Percentiles rank a stretch among this genome's conserved stretches.
phyloP scores from a whole-genome alignment of 768 basidiomycete genomes.

The Lactarius quietus region DNA sequence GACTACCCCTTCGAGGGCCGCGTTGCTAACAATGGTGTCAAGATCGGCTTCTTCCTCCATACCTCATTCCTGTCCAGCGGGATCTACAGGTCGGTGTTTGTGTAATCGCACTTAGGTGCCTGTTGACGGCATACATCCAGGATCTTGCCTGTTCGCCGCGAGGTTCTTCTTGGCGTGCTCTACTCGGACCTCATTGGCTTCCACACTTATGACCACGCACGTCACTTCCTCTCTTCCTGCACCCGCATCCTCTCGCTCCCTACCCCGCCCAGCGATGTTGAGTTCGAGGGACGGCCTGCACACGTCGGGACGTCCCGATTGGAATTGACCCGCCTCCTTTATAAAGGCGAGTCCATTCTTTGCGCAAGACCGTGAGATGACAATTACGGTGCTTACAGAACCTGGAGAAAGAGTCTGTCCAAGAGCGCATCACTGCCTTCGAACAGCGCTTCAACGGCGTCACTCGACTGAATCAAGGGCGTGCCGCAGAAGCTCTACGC shows the following conservation, averaged over 20 bases:
- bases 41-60: constrained; percentile 98
- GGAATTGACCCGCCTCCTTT: constrained; percentile 96
- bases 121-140: constrained; percentile 40
- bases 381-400: constrained; percentile 45
- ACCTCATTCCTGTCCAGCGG: constrained; percentile 98
- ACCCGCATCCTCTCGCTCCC: constrained; percentile 92
- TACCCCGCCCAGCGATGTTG: constrained; percentile 97
- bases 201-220: constrained; percentile 99
- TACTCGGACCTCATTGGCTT: constrained; percentile 98
- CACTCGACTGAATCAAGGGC: constrained; percentile 99
- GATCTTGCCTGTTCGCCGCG: constrained; percentile 93
- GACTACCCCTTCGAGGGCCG: constrained; percentile 38
- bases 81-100: constrained; percentile 81
- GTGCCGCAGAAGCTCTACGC: constrained; percentile 98
- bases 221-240: constrained; percentile 98
- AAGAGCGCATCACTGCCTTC: constrained; percentile 72
- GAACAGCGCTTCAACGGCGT: constrained; percentile 90
- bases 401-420: constrained; percentile 71
- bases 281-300: constrained; percentile 91
- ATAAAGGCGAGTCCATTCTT: constrained; percentile 52
- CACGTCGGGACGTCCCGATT: constrained; percentile 99
- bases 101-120: background rate
- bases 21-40: constrained; percentile 59
- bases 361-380: constrained; percentile 7
- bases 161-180: constrained; percentile 91